Evolutionary conservation across 768 basidiomycete genomes (phyloP).

Genomic region (Leucocoprinus leucothites): DNA sequence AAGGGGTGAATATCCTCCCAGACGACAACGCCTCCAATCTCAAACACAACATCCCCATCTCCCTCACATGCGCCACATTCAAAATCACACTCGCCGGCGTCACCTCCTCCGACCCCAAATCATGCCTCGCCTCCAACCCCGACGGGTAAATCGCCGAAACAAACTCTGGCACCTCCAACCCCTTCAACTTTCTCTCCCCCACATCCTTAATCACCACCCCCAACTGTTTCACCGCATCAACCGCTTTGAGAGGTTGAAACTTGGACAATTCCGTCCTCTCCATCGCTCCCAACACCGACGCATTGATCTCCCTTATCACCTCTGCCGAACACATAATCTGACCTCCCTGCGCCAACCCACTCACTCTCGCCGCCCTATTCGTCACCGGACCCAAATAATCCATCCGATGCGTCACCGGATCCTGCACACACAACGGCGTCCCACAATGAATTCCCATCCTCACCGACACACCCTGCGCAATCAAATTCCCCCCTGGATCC

Average conservation of each 20-base stretch:
- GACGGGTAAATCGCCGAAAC: constrained; percentile 83
- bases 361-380: constrained; percentile 88
- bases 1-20: constrained; percentile 52
- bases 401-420: constrained; percentile 92
- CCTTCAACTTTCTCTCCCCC: constrained; percentile 92
- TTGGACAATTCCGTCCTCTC: constrained; percentile 60
- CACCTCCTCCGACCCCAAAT: constrained; percentile 39
- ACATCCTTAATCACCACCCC: constrained; percentile 69
- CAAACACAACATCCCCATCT: constrained; percentile 70
- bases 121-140: constrained; percentile 67
- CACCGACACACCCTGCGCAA: constrained; percentile 88
- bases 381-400: constrained; percentile 98
- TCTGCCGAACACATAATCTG: constrained; percentile 92
- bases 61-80: constrained; percentile 70
- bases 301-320: constrained; percentile 77
- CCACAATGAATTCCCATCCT: constrained; percentile 99
- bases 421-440: constrained; percentile 82
- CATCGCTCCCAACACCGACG: constrained; percentile 51
- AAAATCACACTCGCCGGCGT: constrained; percentile 55
- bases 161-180: constrained; percentile 86
- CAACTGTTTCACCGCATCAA: constrained; percentile 74
- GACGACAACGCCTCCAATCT: constrained; percentile 77
- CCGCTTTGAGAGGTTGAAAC: constrained; percentile 51
- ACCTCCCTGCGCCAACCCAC: constrained; percentile 80
- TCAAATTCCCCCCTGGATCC: constrained; percentile 61